Evolutionary conservation across 2,329 filamentous ascomycete genomes (phyloP).

Genomic region (Penicillium glabrum): DNA sequence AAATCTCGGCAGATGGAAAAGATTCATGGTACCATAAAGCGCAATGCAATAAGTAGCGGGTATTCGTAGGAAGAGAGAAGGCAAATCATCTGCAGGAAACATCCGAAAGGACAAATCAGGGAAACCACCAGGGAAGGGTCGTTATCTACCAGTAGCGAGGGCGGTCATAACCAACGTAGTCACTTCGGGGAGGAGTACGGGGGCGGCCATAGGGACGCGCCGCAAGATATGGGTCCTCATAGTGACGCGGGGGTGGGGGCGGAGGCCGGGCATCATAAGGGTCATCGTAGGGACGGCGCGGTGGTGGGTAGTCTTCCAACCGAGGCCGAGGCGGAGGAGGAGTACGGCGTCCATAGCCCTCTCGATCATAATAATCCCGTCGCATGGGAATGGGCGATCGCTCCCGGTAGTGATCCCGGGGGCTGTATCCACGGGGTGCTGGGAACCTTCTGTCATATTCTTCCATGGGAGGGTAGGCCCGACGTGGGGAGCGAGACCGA

Average conservation of each 20-base stretch:
- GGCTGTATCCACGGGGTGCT: slow-evolving; percentile 78
- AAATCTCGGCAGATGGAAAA: slow-evolving; percentile 16
- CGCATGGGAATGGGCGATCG: slow-evolving; percentile 70
- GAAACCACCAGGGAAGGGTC: background rate
- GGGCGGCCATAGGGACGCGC: slow-evolving; percentile 55
- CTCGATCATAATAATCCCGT: slow-evolving; percentile 85
- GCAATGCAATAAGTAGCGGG: slow-evolving; percentile 23
- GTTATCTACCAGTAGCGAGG: slow-evolving; percentile 45
- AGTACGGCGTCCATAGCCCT: slow-evolving; percentile 73
- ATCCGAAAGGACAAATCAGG: slow-evolving; percentile 17
- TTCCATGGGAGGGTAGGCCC: slow-evolving; percentile 66
- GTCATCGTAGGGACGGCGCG: slow-evolving; percentile 59
- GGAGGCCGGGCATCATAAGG: slow-evolving; percentile 55
- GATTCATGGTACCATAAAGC: slow-evolving; percentile 19
- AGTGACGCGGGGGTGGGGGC: slow-evolving; percentile 52
- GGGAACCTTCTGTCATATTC: slow-evolving; percentile 84
- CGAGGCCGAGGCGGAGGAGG: slow-evolving; percentile 78
- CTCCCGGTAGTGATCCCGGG: slow-evolving; percentile 82
- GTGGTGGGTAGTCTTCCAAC: slow-evolving; percentile 71
- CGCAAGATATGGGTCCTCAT: slow-evolving; percentile 62
- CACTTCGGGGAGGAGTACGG: slow-evolving; percentile 40
- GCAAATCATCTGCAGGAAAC: slow-evolving; percentile 9
- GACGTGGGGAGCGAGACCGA: slow-evolving; percentile 78
- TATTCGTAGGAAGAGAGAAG: slow-evolving; percentile 17
- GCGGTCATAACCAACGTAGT: slow-evolving; percentile 45